Evolutionary conservation across 768 basidiomycete genomes (phyloP), one percentile per base, ranked within the genome.

Genomic region (Suillus lakei): DNA sequence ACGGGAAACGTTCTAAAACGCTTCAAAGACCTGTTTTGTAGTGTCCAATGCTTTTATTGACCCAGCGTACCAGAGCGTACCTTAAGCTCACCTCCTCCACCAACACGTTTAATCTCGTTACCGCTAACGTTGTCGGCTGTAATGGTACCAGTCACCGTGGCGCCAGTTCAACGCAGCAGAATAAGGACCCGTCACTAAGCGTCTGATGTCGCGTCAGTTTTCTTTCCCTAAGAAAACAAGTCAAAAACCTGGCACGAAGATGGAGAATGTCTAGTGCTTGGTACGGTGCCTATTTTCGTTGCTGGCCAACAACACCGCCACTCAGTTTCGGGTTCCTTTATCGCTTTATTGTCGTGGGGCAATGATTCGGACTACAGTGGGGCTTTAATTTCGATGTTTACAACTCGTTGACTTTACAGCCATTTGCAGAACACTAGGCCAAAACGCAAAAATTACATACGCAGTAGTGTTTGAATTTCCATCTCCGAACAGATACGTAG

Each of bases 261-360:
- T 28, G 39, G 38, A 38, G 55, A 56, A 56, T 21, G 21, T 55
- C 21, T 23, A 55, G 34, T 56, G 3, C 32, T 54, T 32, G 12
- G 21, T 34, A 2, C 7, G 7, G 53, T 36, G 3, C 36, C 38
- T 59, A 41, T 59, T 59, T 39, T 59, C 56, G 56, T 59, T 59
- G 56, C 26, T 59, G 38, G 56, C 16, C 6, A 41, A 41, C 39
- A 28, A 59, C 58, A 59, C 58, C 2, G 58, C 58, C 58, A 41
- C 23, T 32, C 32, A 34, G 54, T 58, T 55, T 51, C 18, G 32
- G 53, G 30, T 32, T n/a, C 23, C 46, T 12, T 39, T 15, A 15
- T 39, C 13, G 18, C 16, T 51, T 30, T 51, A 51, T 51, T 51
- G 15, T 18, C 50, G 50, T 51, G 50, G 50, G 50, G 50, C 53